phyloP scores from a whole-genome alignment of 2,329 filamentous ascomycete species.

The Cadophora gregata region DNA sequence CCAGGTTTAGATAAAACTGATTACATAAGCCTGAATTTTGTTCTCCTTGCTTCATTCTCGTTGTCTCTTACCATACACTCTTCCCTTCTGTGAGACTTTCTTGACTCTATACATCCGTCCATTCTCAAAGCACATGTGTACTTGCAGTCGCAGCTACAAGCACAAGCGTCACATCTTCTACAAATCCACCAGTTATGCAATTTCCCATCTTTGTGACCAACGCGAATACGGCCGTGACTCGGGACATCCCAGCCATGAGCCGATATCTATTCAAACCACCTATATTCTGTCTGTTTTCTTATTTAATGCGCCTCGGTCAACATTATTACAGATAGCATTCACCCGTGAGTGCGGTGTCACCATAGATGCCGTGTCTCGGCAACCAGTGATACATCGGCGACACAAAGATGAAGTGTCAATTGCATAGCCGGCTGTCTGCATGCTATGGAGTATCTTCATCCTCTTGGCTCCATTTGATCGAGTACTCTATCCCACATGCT shows the following conservation, averaged over 20 bases:
- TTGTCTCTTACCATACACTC: too few species aligned
- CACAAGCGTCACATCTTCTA: too few species aligned
- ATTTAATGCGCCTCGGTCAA: neutral
- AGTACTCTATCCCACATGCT: neutral
- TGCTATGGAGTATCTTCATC: neutral
- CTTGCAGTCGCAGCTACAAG: too few species aligned
- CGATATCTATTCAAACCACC: neutral
- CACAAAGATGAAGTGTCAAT: slow-evolving; percentile 1
- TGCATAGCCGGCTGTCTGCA: neutral
- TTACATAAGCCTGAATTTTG: too few species aligned
- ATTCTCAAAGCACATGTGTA: too few species aligned
- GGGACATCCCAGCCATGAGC: neutral
- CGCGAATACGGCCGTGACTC: too few species aligned
- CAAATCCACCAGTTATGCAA: too few species aligned
- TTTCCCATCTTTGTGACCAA: too few species aligned
- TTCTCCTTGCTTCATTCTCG: too few species aligned
- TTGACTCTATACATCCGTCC: too few species aligned
- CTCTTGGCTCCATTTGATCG: neutral
- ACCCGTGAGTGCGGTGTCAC: neutral
- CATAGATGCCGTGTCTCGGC: neutral
- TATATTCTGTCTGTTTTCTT: neutral
- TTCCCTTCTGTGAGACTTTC: too few species aligned
- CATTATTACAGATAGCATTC: neutral
- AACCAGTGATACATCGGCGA: neutral
- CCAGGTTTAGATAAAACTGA: too few species aligned